Percentiles rank a stretch among this genome's conserved stretches.
Conservation (phyloP, 73 alveolate species). For the Paramecium primaurelia region DNA sequence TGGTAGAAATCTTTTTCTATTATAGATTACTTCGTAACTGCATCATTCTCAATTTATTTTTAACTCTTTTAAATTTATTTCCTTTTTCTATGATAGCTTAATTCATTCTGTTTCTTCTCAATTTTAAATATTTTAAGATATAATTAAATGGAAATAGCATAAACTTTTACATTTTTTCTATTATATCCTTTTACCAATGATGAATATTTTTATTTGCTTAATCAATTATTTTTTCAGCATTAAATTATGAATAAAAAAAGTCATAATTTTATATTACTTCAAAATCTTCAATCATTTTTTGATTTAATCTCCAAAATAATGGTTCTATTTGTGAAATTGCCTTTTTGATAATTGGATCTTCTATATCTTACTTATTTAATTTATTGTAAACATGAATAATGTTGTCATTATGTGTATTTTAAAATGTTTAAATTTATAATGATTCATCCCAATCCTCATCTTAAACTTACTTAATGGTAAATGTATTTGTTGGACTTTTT, state of each 20-base stretch:
- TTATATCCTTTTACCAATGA: neutral
- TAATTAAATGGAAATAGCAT: constrained; percentile 5
- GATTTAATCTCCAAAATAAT: neutral
- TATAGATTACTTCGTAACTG: neutral
- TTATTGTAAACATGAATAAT: neutral
- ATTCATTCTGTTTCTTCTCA: constrained; percentile 12
- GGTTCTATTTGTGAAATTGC: neutral
- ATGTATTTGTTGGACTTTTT: neutral
- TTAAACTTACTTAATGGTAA: neutral
- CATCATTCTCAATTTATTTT: neutral
- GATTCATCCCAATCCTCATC: neutral
- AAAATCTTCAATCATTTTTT: neutral
- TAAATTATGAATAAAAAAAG: neutral
- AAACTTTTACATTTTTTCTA: neutral
- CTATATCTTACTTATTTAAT: neutral
- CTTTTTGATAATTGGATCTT: neutral
- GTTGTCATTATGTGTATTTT: neutral
- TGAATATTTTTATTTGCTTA: neutral
- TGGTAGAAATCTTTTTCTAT: neutral
- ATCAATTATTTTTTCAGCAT: neutral
- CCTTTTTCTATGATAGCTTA: neutral
- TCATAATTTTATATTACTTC: neutral
- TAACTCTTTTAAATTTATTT: neutral
- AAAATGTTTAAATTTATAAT: neutral
- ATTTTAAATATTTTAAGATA: neutral